Evolutionary conservation across 805 yeast species (phyloP), one percentile per base, ranked within the genome.

Genomic region (Teunomyces stri): DNA sequence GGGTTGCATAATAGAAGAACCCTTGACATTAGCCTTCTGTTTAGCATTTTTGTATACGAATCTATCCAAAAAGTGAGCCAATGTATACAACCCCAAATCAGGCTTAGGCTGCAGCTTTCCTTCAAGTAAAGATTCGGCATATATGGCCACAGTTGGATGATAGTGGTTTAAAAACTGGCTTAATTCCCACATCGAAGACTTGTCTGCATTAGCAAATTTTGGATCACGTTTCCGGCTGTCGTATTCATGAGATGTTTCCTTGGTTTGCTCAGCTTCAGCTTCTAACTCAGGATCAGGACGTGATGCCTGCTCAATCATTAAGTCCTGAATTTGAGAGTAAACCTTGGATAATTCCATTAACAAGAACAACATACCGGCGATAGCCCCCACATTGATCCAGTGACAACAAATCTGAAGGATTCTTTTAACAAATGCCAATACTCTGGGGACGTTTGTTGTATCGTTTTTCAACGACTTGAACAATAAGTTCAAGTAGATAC

Each of bases 1-100:
- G 43, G 99, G 98, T 74, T 94, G 99, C 98, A 94, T 94, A 62
- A 94, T 91, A 38, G 97, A 89, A 3, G 86, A 75, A 59, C 98
- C 98, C 63, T 87, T 84, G n/a, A 84, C 70, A 29, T 73, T 65
- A 15, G 82, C 75, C 66, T 85, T 87, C 58, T 82, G 85, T 70
- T 89, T 89, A 42, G 97, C 89, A 65, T 90, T 89, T 69, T 89
- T 86, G 73, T 94, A 94, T 34, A 94, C 97, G 69, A 95, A 94
- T 66, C 96, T 81, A 68, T 94, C 97, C 69, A 94, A 77, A 81
- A 94, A 94, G 67, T 90, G 97, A 16, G 87, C 76, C 53, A 94
- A 74, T 0, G 97, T 84, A 68, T 82, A 92, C 51, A 94, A 78
- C 5, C 96, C 96, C 45, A 94, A 71, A 67, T 94, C 98, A 4